Evolutionary conservation across 2,329 filamentous ascomycete genomes (phyloP), one percentile per base, ranked within the genome.

Genomic region (Penicillium sp.): DNA sequence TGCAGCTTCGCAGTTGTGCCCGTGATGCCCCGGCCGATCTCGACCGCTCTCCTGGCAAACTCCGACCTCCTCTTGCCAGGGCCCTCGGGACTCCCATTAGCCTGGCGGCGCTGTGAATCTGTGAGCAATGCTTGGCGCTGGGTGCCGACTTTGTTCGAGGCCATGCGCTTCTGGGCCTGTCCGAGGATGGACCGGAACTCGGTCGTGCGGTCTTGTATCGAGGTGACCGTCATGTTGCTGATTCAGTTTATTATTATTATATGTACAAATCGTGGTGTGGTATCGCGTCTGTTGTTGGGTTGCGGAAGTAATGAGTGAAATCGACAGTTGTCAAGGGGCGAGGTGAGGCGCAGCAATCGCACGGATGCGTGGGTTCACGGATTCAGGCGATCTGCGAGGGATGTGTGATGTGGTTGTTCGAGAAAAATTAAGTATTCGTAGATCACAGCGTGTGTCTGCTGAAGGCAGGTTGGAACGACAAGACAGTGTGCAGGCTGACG

Each of bases 1-100:
- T 97, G 91, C 66, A 99, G 78, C 76, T 97, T 99, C 56, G 86
- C 91, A 86, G 96, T 97, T 7, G 94, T 97, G 56, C 83, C 88
- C 12, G 88, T 89, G 63, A 99, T 97, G 30, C 91, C 91, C 65
- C 91, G 83, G 54, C 93, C 94, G 67, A 99, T 96, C 64, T 94
- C 89, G 43, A 91, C 91, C 7, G 94, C 94, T 70, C 88, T 88
- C 65, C 91, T 85, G 66, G 94, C 94, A 75, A 99, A 99, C 68
- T 97, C 94, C 60, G 91, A 96, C 64, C 91, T 83, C 62, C 81
- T 70, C 50, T 71, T 71, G 55, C 51, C 55, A 40, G 72, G 76
- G 63, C 81, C 81, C 67, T 83, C 79, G 21, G 83, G 80, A 12
- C 79, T 81, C 23, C 81, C 82, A 76, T 88, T 89, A 56, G 79